Evolutionary conservation across 108 stramenopile species (phyloP).

Genomic region (Mayamaea pseudoterrestris): DNA sequence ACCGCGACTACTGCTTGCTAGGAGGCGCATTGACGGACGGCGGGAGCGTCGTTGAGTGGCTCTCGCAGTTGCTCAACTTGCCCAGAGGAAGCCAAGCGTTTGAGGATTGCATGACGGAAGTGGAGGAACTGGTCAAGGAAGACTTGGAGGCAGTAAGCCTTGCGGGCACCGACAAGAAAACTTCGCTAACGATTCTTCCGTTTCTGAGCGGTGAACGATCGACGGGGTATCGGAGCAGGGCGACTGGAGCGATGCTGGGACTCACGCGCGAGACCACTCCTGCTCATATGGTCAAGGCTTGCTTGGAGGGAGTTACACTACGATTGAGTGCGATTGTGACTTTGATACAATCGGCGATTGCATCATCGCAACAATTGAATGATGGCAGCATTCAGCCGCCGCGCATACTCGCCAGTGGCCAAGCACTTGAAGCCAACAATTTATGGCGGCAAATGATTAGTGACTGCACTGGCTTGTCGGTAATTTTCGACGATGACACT

Average conservation of each 20-base stretch:
- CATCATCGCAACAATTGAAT: no score
- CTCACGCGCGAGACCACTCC: constrained; percentile 61
- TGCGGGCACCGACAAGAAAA: background rate
- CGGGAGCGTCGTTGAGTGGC: constrained; percentile 75
- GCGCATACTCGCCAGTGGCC: constrained; percentile 56
- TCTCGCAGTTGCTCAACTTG: constrained; percentile 40
- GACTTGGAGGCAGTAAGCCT: background rate
- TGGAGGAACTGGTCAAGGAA: constrained; percentile 7
- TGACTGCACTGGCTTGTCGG: constrained; percentile 39
- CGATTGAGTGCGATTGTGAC: constrained; percentile 39
- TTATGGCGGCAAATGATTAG: constrained; percentile 73
- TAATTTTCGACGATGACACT: constrained; percentile 49
- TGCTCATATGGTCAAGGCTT: constrained; percentile 37
- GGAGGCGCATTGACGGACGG: constrained; percentile 82
- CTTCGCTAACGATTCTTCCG: constrained; percentile 32
- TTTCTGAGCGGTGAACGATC: constrained; percentile 73
- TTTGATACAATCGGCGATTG: background rate
- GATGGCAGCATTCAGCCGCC: background rate
- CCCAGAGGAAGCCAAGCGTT: constrained; percentile 21
- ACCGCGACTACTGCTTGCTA: constrained; percentile 38
- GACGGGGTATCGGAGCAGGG: constrained; percentile 64
- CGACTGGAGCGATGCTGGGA: constrained; percentile 50
- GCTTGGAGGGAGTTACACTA: constrained; percentile 57
- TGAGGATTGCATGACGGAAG: constrained; percentile 28
- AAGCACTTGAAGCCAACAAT: constrained; percentile 58